phyloP scores from a whole-genome alignment of 116 monocot species.

The Iris pallida region DNA sequence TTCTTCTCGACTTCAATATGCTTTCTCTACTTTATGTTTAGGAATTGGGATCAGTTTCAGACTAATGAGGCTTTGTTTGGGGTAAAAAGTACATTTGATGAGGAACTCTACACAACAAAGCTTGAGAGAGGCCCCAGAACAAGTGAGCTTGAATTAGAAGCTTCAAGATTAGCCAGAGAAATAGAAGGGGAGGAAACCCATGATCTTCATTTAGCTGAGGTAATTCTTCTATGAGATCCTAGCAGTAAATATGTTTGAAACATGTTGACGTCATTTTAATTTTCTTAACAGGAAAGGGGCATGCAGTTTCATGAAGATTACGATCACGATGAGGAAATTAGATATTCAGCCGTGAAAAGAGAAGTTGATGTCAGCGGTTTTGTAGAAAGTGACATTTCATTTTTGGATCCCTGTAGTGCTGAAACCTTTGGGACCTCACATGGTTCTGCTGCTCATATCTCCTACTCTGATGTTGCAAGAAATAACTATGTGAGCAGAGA shows the following conservation, averaged over 20 bases:
- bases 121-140: constrained; percentile 10
- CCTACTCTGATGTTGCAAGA: constrained; percentile 22
- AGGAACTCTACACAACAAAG: constrained; percentile 94
- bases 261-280: neutral
- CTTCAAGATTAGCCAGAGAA: constrained; percentile 85
- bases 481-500: constrained; percentile 24
- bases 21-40: constrained; percentile 9
- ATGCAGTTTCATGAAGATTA: constrained; percentile 43
- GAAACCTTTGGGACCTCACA: constrained; percentile 32
- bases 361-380: constrained; percentile 31
- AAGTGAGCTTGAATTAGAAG: constrained; percentile 65
- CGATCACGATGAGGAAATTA: constrained; percentile 79
- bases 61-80: constrained; percentile 84
- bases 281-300: constrained; percentile 75
- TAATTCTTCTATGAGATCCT: neutral
- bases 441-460: constrained; percentile 15
- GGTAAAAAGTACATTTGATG: constrained; percentile 93
- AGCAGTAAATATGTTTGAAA: neutral
- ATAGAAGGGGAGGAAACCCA: constrained; percentile 83
- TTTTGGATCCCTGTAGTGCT: constrained; percentile 21
- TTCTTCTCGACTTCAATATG: no score
- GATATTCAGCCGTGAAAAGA: constrained; percentile 85
- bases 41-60: constrained; percentile 94
- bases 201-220: constrained; percentile 92
- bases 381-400: constrained; percentile 29